Conservation (phyloP, 345 rosid species). For the Microcos paniculata region DNA sequence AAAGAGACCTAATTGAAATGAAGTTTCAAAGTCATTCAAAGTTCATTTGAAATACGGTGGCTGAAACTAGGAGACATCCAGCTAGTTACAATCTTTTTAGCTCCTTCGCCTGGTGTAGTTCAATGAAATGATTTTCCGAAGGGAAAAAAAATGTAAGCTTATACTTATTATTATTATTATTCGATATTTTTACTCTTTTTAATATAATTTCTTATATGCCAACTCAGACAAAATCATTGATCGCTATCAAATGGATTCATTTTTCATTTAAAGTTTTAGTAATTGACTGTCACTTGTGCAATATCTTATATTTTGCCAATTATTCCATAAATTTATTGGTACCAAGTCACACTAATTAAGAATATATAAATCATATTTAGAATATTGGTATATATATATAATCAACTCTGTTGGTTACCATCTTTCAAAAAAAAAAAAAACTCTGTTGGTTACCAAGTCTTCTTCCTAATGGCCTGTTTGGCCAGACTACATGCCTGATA, state of each 20-base stretch:
- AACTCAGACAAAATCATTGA: background rate
- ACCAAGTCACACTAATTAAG: background rate
- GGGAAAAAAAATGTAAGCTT: background rate
- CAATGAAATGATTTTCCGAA: background rate
- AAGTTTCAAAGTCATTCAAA: background rate
- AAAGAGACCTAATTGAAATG: background rate
- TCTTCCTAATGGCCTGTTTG: background rate
- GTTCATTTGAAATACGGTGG: background rate
- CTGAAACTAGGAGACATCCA: background rate
- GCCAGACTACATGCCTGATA: too few species aligned
- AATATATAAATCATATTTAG: background rate
- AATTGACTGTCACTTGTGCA: background rate
- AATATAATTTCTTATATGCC: background rate
- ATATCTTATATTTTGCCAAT: background rate
- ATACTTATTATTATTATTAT: background rate
- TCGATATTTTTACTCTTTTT: background rate
- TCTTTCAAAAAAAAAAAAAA: too few species aligned
- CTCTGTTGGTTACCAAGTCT: background rate
- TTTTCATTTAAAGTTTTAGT: background rate
- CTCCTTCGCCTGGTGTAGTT: too few species aligned
- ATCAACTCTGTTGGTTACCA: background rate
- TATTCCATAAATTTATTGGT: background rate
- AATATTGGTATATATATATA: background rate
- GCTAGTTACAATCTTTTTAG: too few species aligned
- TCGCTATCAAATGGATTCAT: background rate